These are phyloP conservation scores for Teratosphaeria epicoccoides DNA, from an alignment of 2,329 filamentous ascomycete species.

Conservation along the genomic window DNA sequence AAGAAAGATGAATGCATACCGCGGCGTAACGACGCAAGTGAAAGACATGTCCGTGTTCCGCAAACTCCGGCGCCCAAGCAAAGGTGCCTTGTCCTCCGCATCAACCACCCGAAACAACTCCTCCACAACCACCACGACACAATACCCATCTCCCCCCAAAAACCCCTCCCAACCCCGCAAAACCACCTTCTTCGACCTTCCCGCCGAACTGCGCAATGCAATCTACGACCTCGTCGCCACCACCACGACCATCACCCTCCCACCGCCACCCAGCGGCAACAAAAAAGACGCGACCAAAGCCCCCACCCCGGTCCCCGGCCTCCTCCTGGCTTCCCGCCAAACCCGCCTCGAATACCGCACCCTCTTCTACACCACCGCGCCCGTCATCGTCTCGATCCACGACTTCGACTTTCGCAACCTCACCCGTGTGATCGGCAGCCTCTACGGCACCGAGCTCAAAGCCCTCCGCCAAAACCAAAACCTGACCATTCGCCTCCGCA, in stretches of 20 bases:
- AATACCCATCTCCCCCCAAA: slow-evolving; percentile 3
- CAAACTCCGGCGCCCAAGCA: slow-evolving; percentile 13
- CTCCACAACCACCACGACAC: not conserved
- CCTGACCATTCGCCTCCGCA: slow-evolving; percentile 10
- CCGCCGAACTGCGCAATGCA: slow-evolving; percentile 21
- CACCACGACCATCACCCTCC: slow-evolving; percentile 9
- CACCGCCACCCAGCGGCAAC: not conserved
- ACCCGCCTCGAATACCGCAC: slow-evolving; percentile 17
- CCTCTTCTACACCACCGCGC: slow-evolving; percentile 16
- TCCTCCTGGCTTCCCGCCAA: slow-evolving; percentile 18
- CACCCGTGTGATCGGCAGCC: slow-evolving; percentile 11
- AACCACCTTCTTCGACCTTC: slow-evolving; percentile 21
- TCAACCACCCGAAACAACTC: not conserved
- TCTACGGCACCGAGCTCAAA: slow-evolving; percentile 21
- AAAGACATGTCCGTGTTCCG: slow-evolving; percentile 8
- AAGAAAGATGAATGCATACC: not conserved
- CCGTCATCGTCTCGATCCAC: slow-evolving; percentile 9
- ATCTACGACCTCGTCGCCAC: slow-evolving; percentile 17
- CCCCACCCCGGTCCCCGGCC: slow-evolving; percentile 8
- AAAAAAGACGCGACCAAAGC: not conserved
- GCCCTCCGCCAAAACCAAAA: slow-evolving; percentile 15
- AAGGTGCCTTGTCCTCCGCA: slow-evolving; percentile 2
- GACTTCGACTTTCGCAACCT: slow-evolving; percentile 21
- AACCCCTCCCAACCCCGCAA: not conserved
- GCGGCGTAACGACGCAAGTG: not conserved